Conservation (phyloP, 306 rosid genomes). For the Cucumis cinereus region DNA sequence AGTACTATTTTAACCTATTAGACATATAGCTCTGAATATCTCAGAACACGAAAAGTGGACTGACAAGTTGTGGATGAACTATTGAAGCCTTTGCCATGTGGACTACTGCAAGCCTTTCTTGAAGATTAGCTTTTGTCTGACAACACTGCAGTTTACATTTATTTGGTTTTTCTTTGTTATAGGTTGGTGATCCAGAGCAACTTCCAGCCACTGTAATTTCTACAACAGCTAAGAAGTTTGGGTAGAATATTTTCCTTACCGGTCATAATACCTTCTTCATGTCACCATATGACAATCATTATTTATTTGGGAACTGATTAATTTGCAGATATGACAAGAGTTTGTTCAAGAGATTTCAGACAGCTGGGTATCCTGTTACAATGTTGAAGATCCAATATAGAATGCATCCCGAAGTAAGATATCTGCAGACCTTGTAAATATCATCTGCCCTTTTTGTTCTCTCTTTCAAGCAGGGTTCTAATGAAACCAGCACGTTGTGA, state of each 20-base stretch:
- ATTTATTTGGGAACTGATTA: constrained; percentile 18
- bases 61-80: background rate
- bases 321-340: constrained; percentile 61
- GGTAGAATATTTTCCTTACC: constrained; percentile 25
- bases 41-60: background rate
- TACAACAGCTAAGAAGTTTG: constrained; percentile 47
- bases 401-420: constrained; percentile 97
- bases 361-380: constrained; percentile 82
- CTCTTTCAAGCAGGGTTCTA: background rate
- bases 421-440: background rate
- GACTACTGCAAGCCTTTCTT: background rate
- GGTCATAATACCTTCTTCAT: background rate
- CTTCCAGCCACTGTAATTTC: constrained; percentile 97
- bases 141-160: background rate
- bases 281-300: background rate
- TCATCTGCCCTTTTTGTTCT: background rate
- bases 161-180: background rate
- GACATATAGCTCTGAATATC: background rate
- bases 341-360: constrained; percentile 76
- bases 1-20: background rate
- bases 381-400: constrained; percentile 96
- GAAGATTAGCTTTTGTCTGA: background rate
- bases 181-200: constrained; percentile 98
- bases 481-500: background rate
- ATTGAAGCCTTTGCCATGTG: background rate